Base-by-base conservation (phyloP, 192 early-diverging fungal species). In the Coemansia biformis region DNA sequence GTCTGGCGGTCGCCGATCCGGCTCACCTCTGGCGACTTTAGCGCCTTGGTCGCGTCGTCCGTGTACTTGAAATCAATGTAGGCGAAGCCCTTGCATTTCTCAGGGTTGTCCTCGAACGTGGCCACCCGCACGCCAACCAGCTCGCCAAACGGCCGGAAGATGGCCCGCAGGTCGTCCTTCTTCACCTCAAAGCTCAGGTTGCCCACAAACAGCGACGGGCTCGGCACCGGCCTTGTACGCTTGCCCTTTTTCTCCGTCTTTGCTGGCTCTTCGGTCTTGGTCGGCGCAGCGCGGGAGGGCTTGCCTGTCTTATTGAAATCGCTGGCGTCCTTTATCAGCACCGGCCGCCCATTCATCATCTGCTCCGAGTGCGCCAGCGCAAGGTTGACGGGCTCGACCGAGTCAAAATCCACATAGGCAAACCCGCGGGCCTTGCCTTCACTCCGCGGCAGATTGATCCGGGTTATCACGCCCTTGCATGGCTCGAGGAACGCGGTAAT, bases 41-140 rank as follows among this genome's bases (percentile, higher is more conserved):
- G 48, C 5, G 85, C 85, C 33, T 75, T 67, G 18, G 81, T 80
- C 2, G 85, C 82, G 23, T 77, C 79, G 32, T 81, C 85, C 0
- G 78, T 75, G 26, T 58, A 66, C 48, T 72, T 76, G 35, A 78
- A 87, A 40, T 87, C 84, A 46, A 87, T 69, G 47, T 87, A 87
- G 1, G 66, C 85, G 50, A 87, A 87, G 16, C 86, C 86, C 68
- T 85, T 86, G 76, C 83, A 86, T 55, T 85, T 86, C 50, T 83
- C 81, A 37, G 77, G 64, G 30, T 74, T 77, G 49, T 88, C 86
- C 50, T 88, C 79, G 44, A 88, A 88, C 1, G 84, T 83, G 1
- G 80, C 83, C 43, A 88, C 48, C 14, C 84, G 68, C 12, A 88
- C 81, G n/a, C 79, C 79, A 14, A 79, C 68, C 23, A 87, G 79